Evolutionary conservation across 83 land plant species (phyloP).

Genomic region (Diphasiastrum complanatum): DNA sequence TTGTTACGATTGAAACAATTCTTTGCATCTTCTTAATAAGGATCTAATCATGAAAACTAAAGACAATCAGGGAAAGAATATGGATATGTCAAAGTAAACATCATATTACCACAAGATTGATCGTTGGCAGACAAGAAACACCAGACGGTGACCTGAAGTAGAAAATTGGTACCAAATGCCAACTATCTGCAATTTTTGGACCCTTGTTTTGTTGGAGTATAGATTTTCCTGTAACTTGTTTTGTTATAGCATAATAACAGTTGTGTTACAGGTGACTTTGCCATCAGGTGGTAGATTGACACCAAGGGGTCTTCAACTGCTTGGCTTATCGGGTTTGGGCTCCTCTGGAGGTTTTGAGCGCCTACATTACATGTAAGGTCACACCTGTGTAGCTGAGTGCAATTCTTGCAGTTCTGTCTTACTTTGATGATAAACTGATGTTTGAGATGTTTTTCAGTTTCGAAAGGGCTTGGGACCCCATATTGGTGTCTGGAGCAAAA

Average conservation of each 20-base stretch:
- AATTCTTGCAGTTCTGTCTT: neutral
- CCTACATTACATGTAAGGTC: constrained; percentile 68
- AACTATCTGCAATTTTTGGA: too few relatives aligned
- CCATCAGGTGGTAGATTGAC: constrained; percentile 95
- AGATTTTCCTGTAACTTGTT: too few relatives aligned
- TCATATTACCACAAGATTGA: too few relatives aligned
- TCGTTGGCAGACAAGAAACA: too few relatives aligned
- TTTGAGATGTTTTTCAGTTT: constrained; percentile 39
- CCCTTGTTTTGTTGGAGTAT: too few relatives aligned
- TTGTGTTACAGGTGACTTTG: constrained; percentile 49
- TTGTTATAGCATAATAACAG: neutral
- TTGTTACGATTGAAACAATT: too few relatives aligned
- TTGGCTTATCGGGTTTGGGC: constrained; percentile 80
- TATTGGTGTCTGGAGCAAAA: constrained; percentile 52
- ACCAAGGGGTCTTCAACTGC: constrained; percentile 65
- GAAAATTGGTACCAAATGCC: too few relatives aligned
- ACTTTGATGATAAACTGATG: neutral
- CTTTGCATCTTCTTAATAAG: too few relatives aligned
- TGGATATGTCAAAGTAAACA: too few relatives aligned
- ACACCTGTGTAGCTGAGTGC: neutral
- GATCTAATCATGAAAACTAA: too few relatives aligned
- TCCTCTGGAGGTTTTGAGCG: constrained; percentile 86
- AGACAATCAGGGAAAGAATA: too few relatives aligned
- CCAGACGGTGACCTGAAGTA: too few relatives aligned
- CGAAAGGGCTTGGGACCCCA: constrained; percentile 91